Base-by-base conservation (phyloP, 805 yeast genomes). In the Starmera dryadoides region DNA sequence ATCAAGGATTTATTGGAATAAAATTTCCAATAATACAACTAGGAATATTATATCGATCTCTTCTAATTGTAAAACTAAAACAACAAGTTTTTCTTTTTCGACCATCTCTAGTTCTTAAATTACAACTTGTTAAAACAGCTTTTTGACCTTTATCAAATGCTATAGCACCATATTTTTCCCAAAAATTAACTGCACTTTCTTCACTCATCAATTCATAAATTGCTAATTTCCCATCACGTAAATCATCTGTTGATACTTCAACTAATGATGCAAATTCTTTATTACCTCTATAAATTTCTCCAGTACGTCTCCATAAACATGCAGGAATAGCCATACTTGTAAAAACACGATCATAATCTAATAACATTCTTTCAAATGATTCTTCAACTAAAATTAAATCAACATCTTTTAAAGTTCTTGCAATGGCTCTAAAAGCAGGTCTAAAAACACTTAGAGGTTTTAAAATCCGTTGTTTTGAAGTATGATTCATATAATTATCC, bases 271-370 rank as follows among this genome's bases (percentile, higher is more conserved):
- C 98, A 73, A 91, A 91, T 58, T 91, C 98, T 56, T 89, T 88
- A 60, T 91, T 91, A 1, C 96, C 98, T 44, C 97, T 63, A 52
- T 86, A 91, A 4, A 91, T 91, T 49, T 91, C 98, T 2, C 98
- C 98, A 0, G 98, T 89, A 50, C 98, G 79, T 56, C 98, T 68
- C 97, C 98, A 91, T 22, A 91, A 68, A 62, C 98, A 91, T 1
- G 97, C 96, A 2, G 98, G 98, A 44, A 91, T 87, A 6, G 97
- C 96, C 96, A 91, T 88, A 4, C 95, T 83, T 0, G 97, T 88
- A 63, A 91, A 91, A 4, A 91, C 96, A 28, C 98, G 71, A 58
- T 91, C 98, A 54, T 91, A 88, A 50, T 91, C 96, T 38, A 91
- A 65, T 34, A 91, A 63, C 95, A 91, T 86, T 45, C 97, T 70